phyloP scores from a whole-genome alignment of 164 flowering plant genomes.

The Macadamia integrifolia region DNA sequence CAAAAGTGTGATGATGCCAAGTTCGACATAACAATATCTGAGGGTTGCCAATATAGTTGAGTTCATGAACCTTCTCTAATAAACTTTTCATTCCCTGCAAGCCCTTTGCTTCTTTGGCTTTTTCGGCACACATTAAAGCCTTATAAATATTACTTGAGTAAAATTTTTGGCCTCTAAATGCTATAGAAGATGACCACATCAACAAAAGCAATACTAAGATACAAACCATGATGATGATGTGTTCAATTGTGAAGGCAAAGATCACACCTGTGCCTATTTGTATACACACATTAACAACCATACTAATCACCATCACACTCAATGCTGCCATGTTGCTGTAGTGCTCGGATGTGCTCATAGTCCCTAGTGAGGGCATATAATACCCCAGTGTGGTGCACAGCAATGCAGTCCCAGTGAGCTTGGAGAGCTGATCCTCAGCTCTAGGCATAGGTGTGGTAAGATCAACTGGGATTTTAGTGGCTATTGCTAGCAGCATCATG shows the following conservation, averaged over 20 bases:
- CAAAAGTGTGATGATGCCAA: background rate
- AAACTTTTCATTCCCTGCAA: background rate
- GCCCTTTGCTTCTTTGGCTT: background rate
- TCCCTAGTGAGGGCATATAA: conserved; percentile 6
- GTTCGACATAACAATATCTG: background rate
- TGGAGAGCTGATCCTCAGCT: conserved; percentile 11
- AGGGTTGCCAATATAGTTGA: background rate
- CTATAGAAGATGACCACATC: background rate
- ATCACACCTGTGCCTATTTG: conserved; percentile 12
- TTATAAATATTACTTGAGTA: too few relatives aligned
- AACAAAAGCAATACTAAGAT: conserved; percentile 4
- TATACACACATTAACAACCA: conserved; percentile 11
- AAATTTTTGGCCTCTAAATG: background rate
- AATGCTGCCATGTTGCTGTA: conserved; percentile 5
- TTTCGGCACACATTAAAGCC: too few relatives aligned
- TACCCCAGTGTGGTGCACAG: conserved; percentile 8
- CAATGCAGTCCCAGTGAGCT: conserved; percentile 10
- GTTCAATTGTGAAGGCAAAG: conserved; percentile 1
- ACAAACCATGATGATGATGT: background rate
- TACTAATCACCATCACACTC: conserved; percentile 10
- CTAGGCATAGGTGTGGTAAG: conserved; percentile 6
- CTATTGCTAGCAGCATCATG: conserved; percentile 10
- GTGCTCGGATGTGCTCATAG: background rate
- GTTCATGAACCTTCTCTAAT: background rate
- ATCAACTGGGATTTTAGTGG: conserved; percentile 15